phyloP scores from a whole-genome alignment of 768 basidiomycete species.

The Cantharellus cinnabarinus region DNA sequence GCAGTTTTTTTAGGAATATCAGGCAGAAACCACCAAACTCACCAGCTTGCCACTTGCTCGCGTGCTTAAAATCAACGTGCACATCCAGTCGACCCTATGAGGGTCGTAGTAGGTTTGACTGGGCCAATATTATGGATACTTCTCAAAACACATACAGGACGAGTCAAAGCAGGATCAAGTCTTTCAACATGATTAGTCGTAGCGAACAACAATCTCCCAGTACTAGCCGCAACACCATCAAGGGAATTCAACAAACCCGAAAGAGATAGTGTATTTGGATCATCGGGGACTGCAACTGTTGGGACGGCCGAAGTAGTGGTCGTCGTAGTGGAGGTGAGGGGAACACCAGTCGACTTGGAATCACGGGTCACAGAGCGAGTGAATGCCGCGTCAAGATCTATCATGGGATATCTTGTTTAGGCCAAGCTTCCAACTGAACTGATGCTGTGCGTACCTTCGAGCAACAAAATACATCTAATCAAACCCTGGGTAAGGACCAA shows the following conservation, averaged over 20 bases:
- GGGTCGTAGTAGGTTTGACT: background rate
- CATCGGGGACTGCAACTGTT: conserved; percentile 23
- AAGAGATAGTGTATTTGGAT: conserved; percentile 67
- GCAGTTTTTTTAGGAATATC: background rate
- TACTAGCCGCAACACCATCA: conserved; percentile 68
- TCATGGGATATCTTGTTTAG: background rate
- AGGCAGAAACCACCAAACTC: background rate
- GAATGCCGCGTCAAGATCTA: conserved; percentile 72
- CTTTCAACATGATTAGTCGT: conserved; percentile 90
- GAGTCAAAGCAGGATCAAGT: conserved; percentile 43
- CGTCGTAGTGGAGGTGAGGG: conserved; percentile 19
- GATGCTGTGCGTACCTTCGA: conserved; percentile 31
- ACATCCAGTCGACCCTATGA: conserved; percentile 64
- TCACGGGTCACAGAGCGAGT: conserved; percentile 75
- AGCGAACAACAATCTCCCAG: conserved; percentile 79
- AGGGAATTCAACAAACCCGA: conserved; percentile 73
- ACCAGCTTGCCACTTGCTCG: conserved; percentile 76
- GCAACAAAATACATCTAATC: conserved; percentile 66
- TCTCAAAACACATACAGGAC: conserved; percentile 3
- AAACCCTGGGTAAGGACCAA: background rate
- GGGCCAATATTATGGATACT: background rate
- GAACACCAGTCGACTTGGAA: conserved; percentile 52
- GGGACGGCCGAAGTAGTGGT: conserved; percentile 21
- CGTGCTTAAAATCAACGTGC: conserved; percentile 77
- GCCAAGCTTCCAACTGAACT: background rate